Evolutionary conservation across 176 grass and related monocot genomes (phyloP).

Genomic region (Avena atlantica): DNA sequence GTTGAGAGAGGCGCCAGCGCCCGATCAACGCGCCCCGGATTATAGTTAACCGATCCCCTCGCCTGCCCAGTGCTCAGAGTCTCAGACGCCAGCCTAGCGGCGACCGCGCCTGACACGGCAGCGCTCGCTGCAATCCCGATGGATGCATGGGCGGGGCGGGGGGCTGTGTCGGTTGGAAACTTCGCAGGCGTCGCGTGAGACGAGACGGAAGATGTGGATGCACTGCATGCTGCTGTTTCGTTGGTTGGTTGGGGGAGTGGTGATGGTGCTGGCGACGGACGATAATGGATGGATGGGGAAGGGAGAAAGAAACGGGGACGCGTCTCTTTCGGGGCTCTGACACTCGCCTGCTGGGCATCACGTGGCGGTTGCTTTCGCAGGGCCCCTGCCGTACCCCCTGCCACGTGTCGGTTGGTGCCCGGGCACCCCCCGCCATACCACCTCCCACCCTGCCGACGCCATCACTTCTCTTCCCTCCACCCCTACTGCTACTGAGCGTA

Average conservation of each 20-base stretch:
- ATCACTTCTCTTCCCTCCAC: not conserved
- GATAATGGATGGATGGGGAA: not conserved
- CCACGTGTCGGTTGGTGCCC: slow-evolving; percentile 65
- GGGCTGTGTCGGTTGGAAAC: slow-evolving; percentile 71
- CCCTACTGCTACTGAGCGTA: not conserved
- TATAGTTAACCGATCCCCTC: slow-evolving; percentile 42
- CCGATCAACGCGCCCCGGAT: not conserved
- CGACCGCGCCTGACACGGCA: not conserved
- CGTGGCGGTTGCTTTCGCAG: slow-evolving; percentile 69
- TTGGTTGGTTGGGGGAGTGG: not conserved
- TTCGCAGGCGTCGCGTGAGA: slow-evolving; percentile 41
- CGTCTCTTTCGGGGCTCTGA: slow-evolving; percentile 71
- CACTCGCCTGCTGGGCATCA: slow-evolving; percentile 67
- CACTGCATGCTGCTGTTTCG: not conserved
- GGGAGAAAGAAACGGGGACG: not conserved
- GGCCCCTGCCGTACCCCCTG: slow-evolving; percentile 56
- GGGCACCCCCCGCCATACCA: slow-evolving; percentile 34
- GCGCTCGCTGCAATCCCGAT: too few relatives aligned
- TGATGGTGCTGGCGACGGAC: not conserved
- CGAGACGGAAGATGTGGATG: not conserved
- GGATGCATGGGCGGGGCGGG: not conserved
- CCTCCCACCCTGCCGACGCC: slow-evolving; percentile 52
- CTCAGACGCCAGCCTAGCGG: not conserved
- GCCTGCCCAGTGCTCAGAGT: not conserved
- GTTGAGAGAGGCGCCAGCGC: not conserved